Evolutionary conservation across 306 rosid species (phyloP), one percentile per base, ranked within the genome.

Genomic region (Begonia loranthoides): DNA sequence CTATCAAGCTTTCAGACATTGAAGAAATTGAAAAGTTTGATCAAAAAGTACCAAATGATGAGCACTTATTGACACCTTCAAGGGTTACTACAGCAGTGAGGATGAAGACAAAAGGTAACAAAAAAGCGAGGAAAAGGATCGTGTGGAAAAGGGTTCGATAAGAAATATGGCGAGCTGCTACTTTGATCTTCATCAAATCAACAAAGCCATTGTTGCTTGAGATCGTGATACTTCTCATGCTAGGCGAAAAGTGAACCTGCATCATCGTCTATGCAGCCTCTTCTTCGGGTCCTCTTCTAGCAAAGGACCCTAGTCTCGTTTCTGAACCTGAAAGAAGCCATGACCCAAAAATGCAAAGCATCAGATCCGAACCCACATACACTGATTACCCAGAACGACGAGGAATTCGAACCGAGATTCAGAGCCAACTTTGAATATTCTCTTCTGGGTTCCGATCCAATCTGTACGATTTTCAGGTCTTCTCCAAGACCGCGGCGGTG

Each of bases 191-290:
- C 97, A 90, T 90, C 68, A 90, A 90, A 71, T 80, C 94, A 90
- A 80, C 74, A 80, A 90, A 90, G 65, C 97, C 97, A 89, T 85
- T 82, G 78, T 68, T 85, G 81, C 95, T 80, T 75, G 97, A 90
- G 79, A 90, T 86, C 64, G 97, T 90, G 73, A 90, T 77, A 75
- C 97, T 90, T 90, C 87, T 90, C 97, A 90, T 90, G 66, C 97
- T 90, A 75, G 94, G 95, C 76, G 97, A 90, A 73, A 90, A 78
- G 75, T 79, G 90, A 85, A 90, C 95, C 97, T 86, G 95, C 97
- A 90, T 85, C 97, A 87, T 90, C 83, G 76, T 82, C 62, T 73
- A 62, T 55, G 95, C 93, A 81, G 81, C 87, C 78, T 69, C 59
- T 51, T 51, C 65, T 57, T 44, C 81, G 65, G 53, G 24, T 65